A percentile compares a stretch with the other conserved stretches of the same genome.
Evolutionary conservation across 2,329 filamentous ascomycete genomes (phyloP).

Genomic region (Xylariomycetidae sp.): DNA sequence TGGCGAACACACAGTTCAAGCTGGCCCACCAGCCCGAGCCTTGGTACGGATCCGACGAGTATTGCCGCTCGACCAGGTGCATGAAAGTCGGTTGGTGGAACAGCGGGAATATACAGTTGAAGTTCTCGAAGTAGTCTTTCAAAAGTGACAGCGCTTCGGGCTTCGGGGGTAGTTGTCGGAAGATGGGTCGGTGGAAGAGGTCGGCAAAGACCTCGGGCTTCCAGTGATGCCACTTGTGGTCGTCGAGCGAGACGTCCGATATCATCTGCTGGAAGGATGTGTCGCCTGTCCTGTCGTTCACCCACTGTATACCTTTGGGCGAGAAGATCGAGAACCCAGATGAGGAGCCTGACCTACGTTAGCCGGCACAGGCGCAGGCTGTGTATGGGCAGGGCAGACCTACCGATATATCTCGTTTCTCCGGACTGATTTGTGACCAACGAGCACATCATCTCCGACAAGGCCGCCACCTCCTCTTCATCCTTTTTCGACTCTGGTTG

Average conservation of each 20-base stretch:
- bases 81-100: conserved; percentile 98
- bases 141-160: conserved; percentile 82
- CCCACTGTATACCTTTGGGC: conserved; percentile 96
- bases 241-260: conserved; percentile 79
- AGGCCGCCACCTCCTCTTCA: conserved; percentile 70
- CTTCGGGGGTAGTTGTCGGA: conserved; percentile 76
- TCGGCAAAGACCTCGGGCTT: conserved; percentile 96
- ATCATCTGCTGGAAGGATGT: conserved; percentile 94
- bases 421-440: conserved; percentile 91
- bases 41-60: conserved; percentile 86
- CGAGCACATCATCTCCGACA: conserved; percentile 99
- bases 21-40: conserved; percentile 98
- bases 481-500: conserved; percentile 37
- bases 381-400: conserved; percentile 14
- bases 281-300: conserved; percentile 97
- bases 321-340: conserved; percentile 99
- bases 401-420: conserved; percentile 93
- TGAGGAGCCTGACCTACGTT: conserved; percentile 62
- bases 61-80: conserved; percentile 92
- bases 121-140: conserved; percentile 95
- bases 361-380: background rate
- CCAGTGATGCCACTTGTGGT: conserved; percentile 96
- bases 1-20: conserved; percentile 88
- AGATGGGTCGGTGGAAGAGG: conserved; percentile 79
- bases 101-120: conserved; percentile 97